Conservation (phyloP, 768 basidiomycete genomes). For the Chlorophyllum brunneum region DNA sequence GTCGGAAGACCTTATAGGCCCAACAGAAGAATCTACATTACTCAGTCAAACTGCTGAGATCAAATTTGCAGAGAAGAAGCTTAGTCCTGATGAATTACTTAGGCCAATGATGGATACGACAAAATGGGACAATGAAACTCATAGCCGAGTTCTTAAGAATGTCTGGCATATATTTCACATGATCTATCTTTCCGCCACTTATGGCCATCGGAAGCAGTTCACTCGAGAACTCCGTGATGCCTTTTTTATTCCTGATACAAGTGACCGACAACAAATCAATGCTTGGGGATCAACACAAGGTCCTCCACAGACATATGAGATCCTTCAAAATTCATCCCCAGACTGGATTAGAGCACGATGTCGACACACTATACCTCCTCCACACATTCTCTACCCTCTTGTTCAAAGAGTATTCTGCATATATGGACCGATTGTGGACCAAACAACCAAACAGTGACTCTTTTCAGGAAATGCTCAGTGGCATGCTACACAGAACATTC, state of each 20-base stretch:
- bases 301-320: too few species aligned
- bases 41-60: too few species aligned
- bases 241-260: slow-evolving; percentile 19
- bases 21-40: too few species aligned
- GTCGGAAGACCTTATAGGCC: too few species aligned
- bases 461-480: neutral
- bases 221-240: slow-evolving; percentile 20
- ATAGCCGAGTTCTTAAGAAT: slow-evolving; percentile 22
- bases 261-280: too few species aligned
- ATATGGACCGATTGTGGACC: neutral
- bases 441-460: neutral
- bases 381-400: neutral
- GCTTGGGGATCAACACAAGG: too few species aligned
- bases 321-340: too few species aligned
- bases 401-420: neutral
- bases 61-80: too few species aligned
- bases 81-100: too few species aligned
- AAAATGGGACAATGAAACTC: neutral
- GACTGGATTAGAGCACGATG: too few species aligned
- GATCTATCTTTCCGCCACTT: slow-evolving; percentile 19
- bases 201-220: slow-evolving; percentile 20
- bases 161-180: slow-evolving; percentile 24
- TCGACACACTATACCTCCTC: neutral
- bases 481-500: neutral
- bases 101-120: neutral